phyloP scores from a whole-genome alignment of 495 filamentous ascomycete species.

The Penicillium egyptiacum region DNA sequence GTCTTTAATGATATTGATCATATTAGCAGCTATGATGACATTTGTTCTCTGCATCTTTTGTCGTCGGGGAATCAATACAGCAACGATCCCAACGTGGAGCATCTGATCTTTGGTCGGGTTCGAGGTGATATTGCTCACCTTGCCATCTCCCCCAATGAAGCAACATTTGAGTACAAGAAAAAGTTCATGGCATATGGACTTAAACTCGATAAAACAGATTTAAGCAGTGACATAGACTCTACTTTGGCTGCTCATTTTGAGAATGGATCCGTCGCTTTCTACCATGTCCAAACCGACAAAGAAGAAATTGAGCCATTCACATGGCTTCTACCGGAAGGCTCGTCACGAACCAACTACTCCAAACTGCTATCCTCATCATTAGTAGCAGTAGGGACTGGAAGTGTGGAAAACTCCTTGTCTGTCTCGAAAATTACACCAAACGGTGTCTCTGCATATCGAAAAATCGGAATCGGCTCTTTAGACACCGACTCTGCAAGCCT shows the following conservation, averaged over 20 bases:
- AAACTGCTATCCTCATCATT: conserved; percentile 50
- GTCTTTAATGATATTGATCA: conserved; percentile 52
- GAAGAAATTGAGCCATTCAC: conserved; percentile 41
- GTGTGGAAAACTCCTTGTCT: conserved; percentile 43
- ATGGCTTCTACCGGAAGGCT: conserved; percentile 31
- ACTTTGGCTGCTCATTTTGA: conserved; percentile 49
- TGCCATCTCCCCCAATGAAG: conserved; percentile 30
- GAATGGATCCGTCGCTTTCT: conserved; percentile 48
- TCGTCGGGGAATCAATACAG: conserved; percentile 34
- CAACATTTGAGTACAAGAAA: conserved; percentile 31
- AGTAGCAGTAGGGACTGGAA: conserved; percentile 53
- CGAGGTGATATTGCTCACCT: conserved; percentile 42
- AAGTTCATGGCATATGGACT: conserved; percentile 34
- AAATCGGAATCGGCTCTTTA: conserved; percentile 32
- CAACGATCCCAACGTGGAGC: conserved; percentile 30
- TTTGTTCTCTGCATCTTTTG: conserved; percentile 57
- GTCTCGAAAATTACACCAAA: conserved; percentile 50
- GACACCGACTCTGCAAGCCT: conserved; percentile 13
- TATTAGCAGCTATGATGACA: conserved; percentile 62
- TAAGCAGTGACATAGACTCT: conserved; percentile 32
- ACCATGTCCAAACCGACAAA: conserved; percentile 35
- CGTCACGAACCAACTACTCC: conserved; percentile 46
- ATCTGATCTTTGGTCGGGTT: conserved; percentile 43
- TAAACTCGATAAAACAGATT: conserved; percentile 35
- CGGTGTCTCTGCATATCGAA: conserved; percentile 37